Percentiles rank a stretch among this genome's conserved stretches.
phyloP scores from a whole-genome alignment of 2,329 filamentous ascomycete genomes.

The Trichoderma sp. region DNA sequence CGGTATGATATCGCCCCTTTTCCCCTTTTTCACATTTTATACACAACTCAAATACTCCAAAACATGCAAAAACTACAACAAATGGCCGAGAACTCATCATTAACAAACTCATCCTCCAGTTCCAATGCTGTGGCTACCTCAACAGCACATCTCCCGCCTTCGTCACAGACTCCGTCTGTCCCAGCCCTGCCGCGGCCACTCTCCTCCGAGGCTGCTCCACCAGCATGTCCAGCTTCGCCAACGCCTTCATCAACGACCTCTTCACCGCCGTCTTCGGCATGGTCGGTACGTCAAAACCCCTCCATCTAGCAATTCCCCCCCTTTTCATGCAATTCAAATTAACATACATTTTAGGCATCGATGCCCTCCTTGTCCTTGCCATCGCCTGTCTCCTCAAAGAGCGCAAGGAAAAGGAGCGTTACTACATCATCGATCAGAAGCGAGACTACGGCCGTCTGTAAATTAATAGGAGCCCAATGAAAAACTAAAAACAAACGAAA shows the following conservation, averaged over 20 bases:
- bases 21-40: background rate
- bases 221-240: constrained; percentile 65
- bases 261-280: constrained; percentile 80
- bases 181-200: constrained; percentile 67
- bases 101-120: constrained; percentile 45
- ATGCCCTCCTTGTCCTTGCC: constrained; percentile 65
- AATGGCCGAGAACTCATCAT: background rate
- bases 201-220: constrained; percentile 67
- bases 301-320: background rate
- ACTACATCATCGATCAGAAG: constrained; percentile 80
- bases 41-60: background rate
- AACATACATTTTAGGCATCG: constrained; percentile 45
- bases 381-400: constrained; percentile 77
- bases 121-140: constrained; percentile 76
- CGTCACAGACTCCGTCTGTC: constrained; percentile 64
- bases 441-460: constrained; percentile 52
- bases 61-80: background rate
- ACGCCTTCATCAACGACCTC: constrained; percentile 68
- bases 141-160: constrained; percentile 72
- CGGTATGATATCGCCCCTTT: constrained; percentile 45
- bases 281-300: constrained; percentile 51
- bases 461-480: background rate
- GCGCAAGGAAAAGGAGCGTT: constrained; percentile 74
- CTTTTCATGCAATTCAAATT: background rate
- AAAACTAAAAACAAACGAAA: background rate